Evolutionary conservation across 306 rosid species (phyloP).

Genomic region (Citrullus amarus): DNA sequence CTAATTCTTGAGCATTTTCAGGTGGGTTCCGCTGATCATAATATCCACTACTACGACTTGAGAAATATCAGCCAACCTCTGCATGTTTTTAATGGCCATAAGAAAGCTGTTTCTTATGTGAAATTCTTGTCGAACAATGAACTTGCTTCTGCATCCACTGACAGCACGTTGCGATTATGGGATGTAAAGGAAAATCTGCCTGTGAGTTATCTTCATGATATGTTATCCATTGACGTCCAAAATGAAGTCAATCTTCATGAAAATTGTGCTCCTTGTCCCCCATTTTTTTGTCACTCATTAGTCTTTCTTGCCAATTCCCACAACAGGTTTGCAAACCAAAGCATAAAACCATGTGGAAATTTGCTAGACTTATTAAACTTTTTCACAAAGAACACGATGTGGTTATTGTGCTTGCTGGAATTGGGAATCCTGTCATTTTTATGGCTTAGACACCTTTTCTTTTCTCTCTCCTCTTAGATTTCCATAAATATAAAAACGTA

Average conservation of each 20-base stretch:
- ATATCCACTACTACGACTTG: constrained; percentile 79
- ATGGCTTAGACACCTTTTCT: no score
- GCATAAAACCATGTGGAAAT: no score
- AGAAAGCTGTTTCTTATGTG: constrained; percentile 78
- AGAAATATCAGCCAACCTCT: constrained; percentile 73
- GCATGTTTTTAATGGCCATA: constrained; percentile 68
- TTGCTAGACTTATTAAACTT: no score
- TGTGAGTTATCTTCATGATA: constrained; percentile 35
- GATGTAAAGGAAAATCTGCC: constrained; percentile 32
- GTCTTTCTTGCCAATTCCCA: neutral
- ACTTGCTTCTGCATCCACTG: constrained; percentile 93
- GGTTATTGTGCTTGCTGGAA: no score
- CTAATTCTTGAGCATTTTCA: neutral
- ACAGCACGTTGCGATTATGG: constrained; percentile 80
- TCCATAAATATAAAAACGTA: no score
- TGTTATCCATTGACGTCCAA: neutral
- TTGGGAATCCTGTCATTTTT: no score
- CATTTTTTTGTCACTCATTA: neutral
- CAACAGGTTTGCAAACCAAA: no score
- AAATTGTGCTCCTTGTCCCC: neutral
- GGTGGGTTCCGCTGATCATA: constrained; percentile 95
- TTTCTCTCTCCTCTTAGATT: no score
- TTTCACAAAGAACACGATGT: no score
- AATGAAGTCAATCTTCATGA: neutral
- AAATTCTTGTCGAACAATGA: constrained; percentile 70